Evolutionary conservation across 306 rosid species (phyloP).

Genomic region (Carpinus fangiana): DNA sequence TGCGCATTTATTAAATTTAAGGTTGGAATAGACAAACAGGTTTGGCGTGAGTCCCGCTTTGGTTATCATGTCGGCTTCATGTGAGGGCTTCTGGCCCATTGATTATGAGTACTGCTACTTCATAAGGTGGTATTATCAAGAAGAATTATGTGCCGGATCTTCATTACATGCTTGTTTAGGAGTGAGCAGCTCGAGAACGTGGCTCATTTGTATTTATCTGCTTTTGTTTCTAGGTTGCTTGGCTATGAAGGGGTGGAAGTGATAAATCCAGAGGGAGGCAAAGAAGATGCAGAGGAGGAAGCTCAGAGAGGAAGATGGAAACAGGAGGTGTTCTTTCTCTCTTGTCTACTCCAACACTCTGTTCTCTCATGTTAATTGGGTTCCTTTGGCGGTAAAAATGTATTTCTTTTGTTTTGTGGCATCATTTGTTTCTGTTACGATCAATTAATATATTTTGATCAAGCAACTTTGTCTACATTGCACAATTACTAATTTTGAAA

Average conservation of each 20-base stretch:
- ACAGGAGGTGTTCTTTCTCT: conserved; percentile 54
- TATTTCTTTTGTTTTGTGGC: not conserved
- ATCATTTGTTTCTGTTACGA: conserved; percentile 2
- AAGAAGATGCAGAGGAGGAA: conserved; percentile 91
- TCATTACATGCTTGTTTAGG: not conserved
- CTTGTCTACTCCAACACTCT: conserved; percentile 2
- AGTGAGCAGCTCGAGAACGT: conserved; percentile 10
- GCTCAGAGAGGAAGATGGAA: conserved; percentile 93
- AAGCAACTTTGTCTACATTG: not conserved
- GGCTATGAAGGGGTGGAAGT: conserved; percentile 93
- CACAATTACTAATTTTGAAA: too few relatives aligned
- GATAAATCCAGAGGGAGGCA: conserved; percentile 92
- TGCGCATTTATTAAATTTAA: not conserved
- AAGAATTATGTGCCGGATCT: not conserved
- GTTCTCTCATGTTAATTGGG: conserved; percentile 16
- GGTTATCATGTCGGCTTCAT: not conserved
- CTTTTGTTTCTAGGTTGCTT: conserved; percentile 50
- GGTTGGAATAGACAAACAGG: not conserved
- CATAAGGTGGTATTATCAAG: not conserved
- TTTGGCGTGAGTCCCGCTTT: not conserved
- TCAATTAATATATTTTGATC: not conserved
- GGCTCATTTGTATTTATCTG: conserved; percentile 24
- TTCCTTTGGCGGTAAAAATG: not conserved
- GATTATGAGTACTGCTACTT: not conserved
- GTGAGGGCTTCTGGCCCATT: not conserved